Percentiles rank a stretch among this genome's conserved stretches.
Evolutionary conservation across 2,329 filamentous ascomycete species (phyloP).

Genomic region (Penicillium fuscoglaucum): DNA sequence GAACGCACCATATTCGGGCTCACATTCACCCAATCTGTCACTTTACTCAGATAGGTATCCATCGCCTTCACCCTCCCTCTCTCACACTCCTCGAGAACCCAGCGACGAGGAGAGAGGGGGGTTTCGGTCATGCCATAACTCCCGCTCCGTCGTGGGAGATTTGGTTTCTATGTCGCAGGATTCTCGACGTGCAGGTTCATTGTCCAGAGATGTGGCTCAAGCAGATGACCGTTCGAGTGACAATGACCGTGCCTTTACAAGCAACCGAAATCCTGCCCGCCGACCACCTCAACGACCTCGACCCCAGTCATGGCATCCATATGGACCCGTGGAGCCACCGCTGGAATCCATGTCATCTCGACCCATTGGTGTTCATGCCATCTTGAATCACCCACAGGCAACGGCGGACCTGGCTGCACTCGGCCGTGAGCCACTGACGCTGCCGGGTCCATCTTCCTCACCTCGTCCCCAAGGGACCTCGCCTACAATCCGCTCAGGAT

Average conservation of each 20-base stretch:
- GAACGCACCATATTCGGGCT: constrained; percentile 35
- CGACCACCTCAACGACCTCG: constrained; percentile 32
- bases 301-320: constrained; percentile 40
- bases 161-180: constrained; percentile 43
- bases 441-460: constrained; percentile 25
- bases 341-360: constrained; percentile 32
- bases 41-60: constrained; percentile 30
- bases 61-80: constrained; percentile 36
- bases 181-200: constrained; percentile 31
- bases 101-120: constrained; percentile 42
- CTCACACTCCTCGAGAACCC: constrained; percentile 37
- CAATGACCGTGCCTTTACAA: constrained; percentile 21
- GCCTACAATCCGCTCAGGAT: constrained; percentile 28
- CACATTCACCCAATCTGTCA: constrained; percentile 35
- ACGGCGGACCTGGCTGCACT: constrained; percentile 15
- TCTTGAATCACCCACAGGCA: constrained; percentile 40
- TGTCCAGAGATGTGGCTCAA: constrained; percentile 31
- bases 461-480: constrained; percentile 34
- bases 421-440: constrained; percentile 26
- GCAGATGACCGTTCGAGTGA: constrained; percentile 26
- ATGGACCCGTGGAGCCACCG: constrained; percentile 38
- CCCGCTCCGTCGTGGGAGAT: constrained; percentile 31
- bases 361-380: constrained; percentile 44
- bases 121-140: constrained; percentile 40
- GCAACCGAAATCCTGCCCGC: constrained; percentile 19